Base-by-base conservation (phyloP, 1,284 basidiomycete genomes). In the Ganoderma boninense region DNA sequence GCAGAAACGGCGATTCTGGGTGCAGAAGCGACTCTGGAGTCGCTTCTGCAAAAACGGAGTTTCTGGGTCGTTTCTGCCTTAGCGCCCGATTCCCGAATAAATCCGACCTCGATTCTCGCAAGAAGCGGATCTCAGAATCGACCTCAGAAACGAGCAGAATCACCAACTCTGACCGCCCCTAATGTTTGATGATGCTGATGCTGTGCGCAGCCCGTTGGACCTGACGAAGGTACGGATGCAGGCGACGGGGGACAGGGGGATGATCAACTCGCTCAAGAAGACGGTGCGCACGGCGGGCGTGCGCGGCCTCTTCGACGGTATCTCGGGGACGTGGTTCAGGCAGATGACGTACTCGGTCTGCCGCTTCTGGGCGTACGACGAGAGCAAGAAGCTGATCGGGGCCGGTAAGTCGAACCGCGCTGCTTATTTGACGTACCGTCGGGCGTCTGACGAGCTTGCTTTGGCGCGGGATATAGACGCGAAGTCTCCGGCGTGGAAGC, bases 321-420 rank as follows among this genome's bases (percentile, higher is more conserved):
- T 97, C 70, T 87, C 92, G 1, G 96, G 95, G 42, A 97, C 96
- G 40, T 92, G 95, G 88, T 83, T 97, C 78, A 89, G 96, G 44
- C 96, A 97, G 82, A 95, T 97, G 95, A 95, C 92, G 35, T 97
- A 97, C 83, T 96, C 94, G 60, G 85, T 97, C 79, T 96, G 95
- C 79, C 89, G 96, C 18, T 97, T 97, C 85, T 97, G 95, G 87
- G 94, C 95, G 29, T 97, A 97, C 82, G 96, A 97, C 76, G 92
- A 94, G 82, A 92, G 93, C 79, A 97, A 97, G 86, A 94, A 92
- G 83, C 75, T 90, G 5, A 76, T 97, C 1, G 93, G 93, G 40
- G 91, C 91, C 10, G 84, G 86, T 83, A 69, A 60, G 81, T 78
- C 32, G 32, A 32, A 32, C 32, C 32, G 32, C 5, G 32, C 32